Percentiles rank a stretch among this genome's conserved stretches.
phyloP scores from a whole-genome alignment of 495 filamentous ascomycete species.

The Penicillium roqueforti region DNA sequence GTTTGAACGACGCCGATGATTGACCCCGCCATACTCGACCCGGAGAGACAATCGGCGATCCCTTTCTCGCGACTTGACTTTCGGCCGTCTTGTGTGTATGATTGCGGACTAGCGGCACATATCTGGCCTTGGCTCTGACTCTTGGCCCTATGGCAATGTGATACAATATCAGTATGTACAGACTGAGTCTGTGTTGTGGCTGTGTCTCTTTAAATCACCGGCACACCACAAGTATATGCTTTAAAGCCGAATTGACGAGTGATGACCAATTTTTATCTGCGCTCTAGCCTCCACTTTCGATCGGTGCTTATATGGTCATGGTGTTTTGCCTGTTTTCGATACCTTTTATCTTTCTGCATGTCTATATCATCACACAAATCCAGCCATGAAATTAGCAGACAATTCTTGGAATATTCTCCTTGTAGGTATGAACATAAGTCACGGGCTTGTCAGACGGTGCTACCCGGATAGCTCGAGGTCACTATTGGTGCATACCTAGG shows the following conservation, averaged over 20 bases:
- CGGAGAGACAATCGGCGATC: constrained; percentile 3
- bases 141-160: not conserved
- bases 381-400: not conserved
- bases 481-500: not conserved
- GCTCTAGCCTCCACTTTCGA: constrained; percentile 8
- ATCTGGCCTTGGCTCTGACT: not conserved
- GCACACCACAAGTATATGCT: not conserved
- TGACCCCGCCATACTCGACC: not conserved
- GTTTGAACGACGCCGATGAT: constrained; percentile 83
- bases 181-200: not conserved
- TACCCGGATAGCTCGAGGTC: not conserved
- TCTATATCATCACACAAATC: constrained; percentile 14
- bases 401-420: not conserved
- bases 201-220: not conserved
- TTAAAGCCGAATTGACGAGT: constrained; percentile 17
- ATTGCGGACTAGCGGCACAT: not conserved
- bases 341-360: constrained; percentile 19
- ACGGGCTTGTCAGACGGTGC: not conserved
- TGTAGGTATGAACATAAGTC: not conserved
- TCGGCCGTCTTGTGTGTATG: constrained; percentile 5
- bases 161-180: constrained; percentile 7
- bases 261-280: constrained; percentile 20
- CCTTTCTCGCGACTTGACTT: constrained; percentile 11
- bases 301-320: constrained; percentile 12
- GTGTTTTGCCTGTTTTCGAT: constrained; percentile 23